Conservation (phyloP, 257 asterid genomes). For the Cinchona pubescens region DNA sequence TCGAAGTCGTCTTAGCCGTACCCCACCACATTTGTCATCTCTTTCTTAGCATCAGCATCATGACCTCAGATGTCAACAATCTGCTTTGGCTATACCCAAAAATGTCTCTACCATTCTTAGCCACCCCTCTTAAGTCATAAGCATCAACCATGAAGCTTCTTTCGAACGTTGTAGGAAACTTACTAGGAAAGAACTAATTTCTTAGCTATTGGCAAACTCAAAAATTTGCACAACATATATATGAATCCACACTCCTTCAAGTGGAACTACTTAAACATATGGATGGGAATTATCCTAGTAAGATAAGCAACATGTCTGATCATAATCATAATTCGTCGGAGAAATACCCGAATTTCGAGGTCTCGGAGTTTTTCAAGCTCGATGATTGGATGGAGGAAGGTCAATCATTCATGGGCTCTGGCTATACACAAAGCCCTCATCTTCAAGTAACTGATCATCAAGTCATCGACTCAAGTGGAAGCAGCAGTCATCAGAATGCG, state of each 20-base stretch:
- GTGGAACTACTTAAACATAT: constrained; percentile 19
- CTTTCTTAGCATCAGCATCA: constrained; percentile 19
- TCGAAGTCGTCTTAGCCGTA: constrained; percentile 45
- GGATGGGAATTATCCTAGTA: constrained; percentile 31
- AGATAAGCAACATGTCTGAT: constrained; percentile 16
- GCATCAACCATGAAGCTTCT: constrained; percentile 70
- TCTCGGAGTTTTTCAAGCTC: constrained; percentile 54
- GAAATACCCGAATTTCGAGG: constrained; percentile 34
- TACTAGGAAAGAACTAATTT: constrained; percentile 40
- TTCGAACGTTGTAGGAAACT: constrained; percentile 45
- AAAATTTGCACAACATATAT: too few species aligned
- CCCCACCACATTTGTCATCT: constrained; percentile 30
- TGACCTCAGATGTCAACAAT: constrained; percentile 7
- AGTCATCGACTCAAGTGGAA: constrained; percentile 18
- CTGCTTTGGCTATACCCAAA: constrained; percentile 8
- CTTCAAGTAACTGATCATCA: constrained; percentile 27
- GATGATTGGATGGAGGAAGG: constrained; percentile 56
- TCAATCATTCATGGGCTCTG: constrained; percentile 31
- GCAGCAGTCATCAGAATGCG: constrained; percentile 28
- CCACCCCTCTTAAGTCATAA: constrained; percentile 41
- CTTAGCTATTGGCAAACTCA: neutral
- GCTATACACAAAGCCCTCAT: constrained; percentile 30
- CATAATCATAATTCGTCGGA: constrained; percentile 4
- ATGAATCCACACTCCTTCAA: constrained; percentile 10
- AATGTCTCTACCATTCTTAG: constrained; percentile 29